A percentile compares a stretch with the other conserved stretches of the same genome.
Conservation (phyloP, 2,329 filamentous ascomycete species). For the Chaetothyriales sp. region DNA sequence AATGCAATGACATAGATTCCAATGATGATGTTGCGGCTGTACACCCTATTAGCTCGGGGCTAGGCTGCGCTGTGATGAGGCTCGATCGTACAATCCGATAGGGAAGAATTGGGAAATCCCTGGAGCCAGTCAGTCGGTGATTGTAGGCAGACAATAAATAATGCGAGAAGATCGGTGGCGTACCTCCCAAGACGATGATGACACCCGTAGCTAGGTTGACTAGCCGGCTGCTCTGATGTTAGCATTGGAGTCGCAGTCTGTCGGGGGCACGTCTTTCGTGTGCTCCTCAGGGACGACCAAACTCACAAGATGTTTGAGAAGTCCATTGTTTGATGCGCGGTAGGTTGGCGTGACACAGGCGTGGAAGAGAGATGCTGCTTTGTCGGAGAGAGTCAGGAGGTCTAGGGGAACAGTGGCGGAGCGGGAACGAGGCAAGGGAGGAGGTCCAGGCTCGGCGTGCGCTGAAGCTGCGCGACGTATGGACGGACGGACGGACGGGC, state of each 20-base stretch:
- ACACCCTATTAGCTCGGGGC: conserved; percentile 6
- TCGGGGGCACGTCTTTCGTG: not conserved
- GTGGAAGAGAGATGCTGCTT: not conserved
- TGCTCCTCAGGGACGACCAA: conserved; percentile 4
- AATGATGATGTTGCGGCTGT: conserved; percentile 57
- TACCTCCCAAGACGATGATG: conserved; percentile 72
- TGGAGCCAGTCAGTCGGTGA: conserved; percentile 13
- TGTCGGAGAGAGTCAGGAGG: not conserved
- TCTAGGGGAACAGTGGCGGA: not conserved
- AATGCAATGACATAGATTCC: conserved; percentile 84
- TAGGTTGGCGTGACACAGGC: not conserved
- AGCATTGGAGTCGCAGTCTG: not conserved
- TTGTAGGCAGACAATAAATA: conserved; percentile 11
- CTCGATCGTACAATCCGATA: conserved; percentile 19
- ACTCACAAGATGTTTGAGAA: conserved; percentile 84
- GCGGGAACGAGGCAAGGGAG: not conserved
- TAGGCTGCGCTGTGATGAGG: not conserved
- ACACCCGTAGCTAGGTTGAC: conserved; percentile 81
- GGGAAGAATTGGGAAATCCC: conserved; percentile 33
- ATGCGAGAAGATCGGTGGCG: conserved; percentile 21
- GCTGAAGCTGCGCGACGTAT: not conserved
- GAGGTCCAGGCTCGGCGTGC: not conserved
- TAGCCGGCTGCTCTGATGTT: conserved; percentile 51
- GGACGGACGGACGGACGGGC: not conserved
- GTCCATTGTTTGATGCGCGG: conserved; percentile 48